Conservation (phyloP, 768 basidiomycete species). For the Rhizopogon vulgaris region DNA sequence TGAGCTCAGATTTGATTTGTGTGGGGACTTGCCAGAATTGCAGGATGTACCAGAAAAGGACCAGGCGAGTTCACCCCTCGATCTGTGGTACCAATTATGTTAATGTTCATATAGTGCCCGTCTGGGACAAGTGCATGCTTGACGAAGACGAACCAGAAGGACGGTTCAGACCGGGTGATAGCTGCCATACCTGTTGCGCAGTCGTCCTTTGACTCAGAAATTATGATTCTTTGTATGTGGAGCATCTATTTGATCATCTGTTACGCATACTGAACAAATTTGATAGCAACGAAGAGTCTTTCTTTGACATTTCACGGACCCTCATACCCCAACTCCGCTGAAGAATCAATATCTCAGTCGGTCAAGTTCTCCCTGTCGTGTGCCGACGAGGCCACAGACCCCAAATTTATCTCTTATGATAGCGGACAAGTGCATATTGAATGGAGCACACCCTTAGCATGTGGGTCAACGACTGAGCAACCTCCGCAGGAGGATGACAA, state of each 20-base stretch:
- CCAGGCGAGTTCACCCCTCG: conserved; percentile 47
- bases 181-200: conserved; percentile 73
- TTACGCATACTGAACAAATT: conserved; percentile 3
- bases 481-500: conserved; percentile 23
- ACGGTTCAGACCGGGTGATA: conserved; percentile 52
- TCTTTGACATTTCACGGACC: conserved; percentile 52
- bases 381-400: conserved; percentile 34
- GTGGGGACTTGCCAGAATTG: conserved; percentile 45
- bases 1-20: conserved; percentile 60
- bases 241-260: conserved; percentile 9
- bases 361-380: conserved; percentile 62
- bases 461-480: conserved; percentile 28
- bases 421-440: conserved; percentile 46
- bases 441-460: conserved; percentile 61
- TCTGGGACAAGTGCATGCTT: conserved; percentile 69
- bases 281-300: conserved; percentile 48
- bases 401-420: conserved; percentile 56
- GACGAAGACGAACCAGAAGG: conserved; percentile 58
- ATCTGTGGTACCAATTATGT: conserved; percentile 3
- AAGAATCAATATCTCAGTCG: conserved; percentile 43
- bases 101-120: conserved; percentile 45
- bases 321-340: conserved; percentile 49
- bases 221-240: conserved; percentile 33
- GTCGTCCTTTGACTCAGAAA: conserved; percentile 23
- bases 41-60: conserved; percentile 48